Percentiles rank a stretch among this genome's conserved stretches.
Conservation (phyloP, 1,139 yeast species). For the Taphrina wiesneri region DNA sequence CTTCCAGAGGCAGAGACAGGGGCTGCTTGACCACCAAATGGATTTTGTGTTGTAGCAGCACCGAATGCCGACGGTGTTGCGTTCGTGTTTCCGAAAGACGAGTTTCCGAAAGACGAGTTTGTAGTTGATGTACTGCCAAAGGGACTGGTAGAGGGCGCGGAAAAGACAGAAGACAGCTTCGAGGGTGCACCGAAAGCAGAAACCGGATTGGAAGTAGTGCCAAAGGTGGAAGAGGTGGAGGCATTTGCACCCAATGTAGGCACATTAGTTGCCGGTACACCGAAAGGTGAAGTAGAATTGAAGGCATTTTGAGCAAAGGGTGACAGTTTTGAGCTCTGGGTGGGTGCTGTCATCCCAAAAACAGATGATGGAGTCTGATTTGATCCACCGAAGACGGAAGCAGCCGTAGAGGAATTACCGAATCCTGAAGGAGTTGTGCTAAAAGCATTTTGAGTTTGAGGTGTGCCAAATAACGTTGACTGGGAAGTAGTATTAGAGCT, state of each 20-base stretch:
- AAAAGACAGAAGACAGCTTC: background rate
- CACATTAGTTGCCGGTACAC: background rate
- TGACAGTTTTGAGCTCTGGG: background rate
- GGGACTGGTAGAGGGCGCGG: background rate
- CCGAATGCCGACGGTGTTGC: background rate
- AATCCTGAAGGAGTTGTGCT: background rate
- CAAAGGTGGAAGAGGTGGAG: background rate
- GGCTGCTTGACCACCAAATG: background rate
- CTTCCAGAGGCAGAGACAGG: background rate
- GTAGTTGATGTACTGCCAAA: background rate
- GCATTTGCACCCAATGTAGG: background rate
- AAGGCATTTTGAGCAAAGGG: background rate
- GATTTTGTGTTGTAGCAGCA: background rate
- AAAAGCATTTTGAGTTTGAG: background rate
- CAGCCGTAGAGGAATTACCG: background rate
- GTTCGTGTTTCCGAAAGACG: background rate
- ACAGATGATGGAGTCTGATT: background rate
- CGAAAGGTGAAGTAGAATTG: background rate
- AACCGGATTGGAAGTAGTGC: background rate
- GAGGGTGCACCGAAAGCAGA: background rate
- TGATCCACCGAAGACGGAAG: background rate
- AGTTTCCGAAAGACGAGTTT: background rate
- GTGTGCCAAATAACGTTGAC: background rate
- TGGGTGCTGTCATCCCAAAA: background rate
- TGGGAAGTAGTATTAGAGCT: background rate